Evolutionary conservation across 805 yeast genomes (phyloP), one percentile per base, ranked within the genome.

Genomic region (Candida chauliodis): DNA sequence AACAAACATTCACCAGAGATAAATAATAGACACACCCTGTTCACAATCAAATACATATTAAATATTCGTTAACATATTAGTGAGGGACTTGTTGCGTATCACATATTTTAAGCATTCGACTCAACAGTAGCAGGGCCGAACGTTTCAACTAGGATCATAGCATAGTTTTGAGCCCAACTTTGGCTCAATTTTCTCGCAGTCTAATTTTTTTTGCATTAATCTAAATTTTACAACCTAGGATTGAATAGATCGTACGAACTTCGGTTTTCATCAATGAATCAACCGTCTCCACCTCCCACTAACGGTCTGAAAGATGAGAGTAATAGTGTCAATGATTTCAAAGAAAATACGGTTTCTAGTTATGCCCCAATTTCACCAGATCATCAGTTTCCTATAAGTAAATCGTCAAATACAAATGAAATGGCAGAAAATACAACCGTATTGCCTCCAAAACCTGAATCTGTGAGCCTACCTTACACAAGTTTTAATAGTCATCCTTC

Each of bases 371-470:
- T 27, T 11, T 15, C 30, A 13, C 19, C 26, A n/a, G 22, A 30
- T 26, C 37, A 20, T 13, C 46, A 31, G 14, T 39, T 36, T 13
- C 45, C 33, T 8, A 40, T 20, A 15, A 44, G 29, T 22, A 19
- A 20, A 18, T 37, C 40, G 15, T 36, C 45, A 21, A 38, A 31
- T 20, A 14, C 16, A 18, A 27, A 16, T 5, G 30, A 27, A 37
- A 30, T 8, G n/a, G 18, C 22, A 9, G 22, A 21, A 11, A 15
- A 20, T 5, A 11, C 17, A 27, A 20, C 20, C 16, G 7, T 16
- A n/a, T 14, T 7, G 6, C 30, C 30, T 13, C 10, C 24, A n/a
- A n/a, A n/a, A n/a, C n/a, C n/a, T n/a, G 9, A 6, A 25, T 25
- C 28, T 6, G 13, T 15, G 9, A 25, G 9, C 13, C 13, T 25